Conservation (phyloP, 768 basidiomycete species). For the Sporobolomyces phaffii region DNA sequence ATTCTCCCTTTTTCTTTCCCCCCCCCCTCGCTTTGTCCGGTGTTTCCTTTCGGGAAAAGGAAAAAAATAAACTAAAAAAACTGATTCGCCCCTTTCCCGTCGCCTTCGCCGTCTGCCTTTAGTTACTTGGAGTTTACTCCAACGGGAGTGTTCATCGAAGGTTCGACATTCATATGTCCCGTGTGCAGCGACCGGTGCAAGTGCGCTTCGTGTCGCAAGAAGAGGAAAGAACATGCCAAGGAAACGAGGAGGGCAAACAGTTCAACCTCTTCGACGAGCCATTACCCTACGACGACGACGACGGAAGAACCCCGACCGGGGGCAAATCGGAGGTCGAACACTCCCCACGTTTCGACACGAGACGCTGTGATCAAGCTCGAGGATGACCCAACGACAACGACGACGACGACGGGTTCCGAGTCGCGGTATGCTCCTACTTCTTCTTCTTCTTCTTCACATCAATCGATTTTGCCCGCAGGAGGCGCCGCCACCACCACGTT, state of each 20-base stretch:
- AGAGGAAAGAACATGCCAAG: background rate
- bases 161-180: constrained; percentile 5
- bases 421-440: no score
- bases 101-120: background rate
- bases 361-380: background rate
- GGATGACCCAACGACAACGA: background rate
- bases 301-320: background rate
- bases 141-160: background rate
- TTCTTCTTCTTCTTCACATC: no score
- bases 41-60: no score
- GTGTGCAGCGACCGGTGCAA: constrained; percentile 17
- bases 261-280: background rate
- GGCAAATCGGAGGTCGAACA: background rate
- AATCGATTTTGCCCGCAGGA: no score
- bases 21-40: background rate
- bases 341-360: no score
- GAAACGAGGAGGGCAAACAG: background rate
- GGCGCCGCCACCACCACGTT: no score
- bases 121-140: constrained; percentile 26
- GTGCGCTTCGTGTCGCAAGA: constrained; percentile 10
- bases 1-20: background rate
- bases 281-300: background rate
- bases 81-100: background rate
- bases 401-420: no score
- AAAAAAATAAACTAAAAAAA: no score